Conservation (phyloP, 352 stramenopile species). For the Globisporangium recalcitrans region DNA sequence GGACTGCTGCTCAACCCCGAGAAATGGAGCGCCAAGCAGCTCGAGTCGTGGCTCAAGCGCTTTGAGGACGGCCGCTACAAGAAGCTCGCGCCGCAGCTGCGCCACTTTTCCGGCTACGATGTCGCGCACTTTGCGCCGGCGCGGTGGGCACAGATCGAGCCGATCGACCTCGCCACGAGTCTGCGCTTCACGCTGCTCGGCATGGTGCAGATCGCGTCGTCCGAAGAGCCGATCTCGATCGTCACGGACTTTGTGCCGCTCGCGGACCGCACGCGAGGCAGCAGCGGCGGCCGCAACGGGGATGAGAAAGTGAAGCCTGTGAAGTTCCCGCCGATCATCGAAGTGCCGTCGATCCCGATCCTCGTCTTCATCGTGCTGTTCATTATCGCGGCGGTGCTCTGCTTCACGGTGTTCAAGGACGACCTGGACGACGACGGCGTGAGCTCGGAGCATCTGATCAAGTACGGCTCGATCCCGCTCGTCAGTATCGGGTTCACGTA, state of each 20-base stretch:
- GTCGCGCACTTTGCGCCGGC: conserved; percentile 61
- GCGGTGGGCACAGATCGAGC: conserved; percentile 53
- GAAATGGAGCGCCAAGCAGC: conserved; percentile 73
- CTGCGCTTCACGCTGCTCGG: conserved; percentile 82
- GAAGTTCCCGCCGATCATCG: conserved; percentile 81
- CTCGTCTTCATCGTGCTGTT: conserved; percentile 45
- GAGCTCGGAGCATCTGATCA: conserved; percentile 58
- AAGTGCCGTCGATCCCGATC: conserved; percentile 60
- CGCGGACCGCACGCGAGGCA: conserved; percentile 16
- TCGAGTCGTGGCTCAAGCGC: conserved; percentile 66
- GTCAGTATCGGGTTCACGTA: conserved; percentile 92
- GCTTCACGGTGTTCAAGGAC: conserved; percentile 70
- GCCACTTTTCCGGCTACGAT: conserved; percentile 55
- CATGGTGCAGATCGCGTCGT: conserved; percentile 77
- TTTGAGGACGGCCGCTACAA: conserved; percentile 76
- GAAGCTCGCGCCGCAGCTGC: conserved; percentile 40
- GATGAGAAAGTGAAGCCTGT: conserved; percentile 35
- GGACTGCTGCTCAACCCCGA: conserved; percentile 70
- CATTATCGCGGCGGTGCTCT: conserved; percentile 48
- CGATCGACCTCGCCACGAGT: conserved; percentile 61
- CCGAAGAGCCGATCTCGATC: conserved; percentile 58
- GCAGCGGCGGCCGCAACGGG: conserved; percentile 14
- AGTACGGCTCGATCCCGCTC: conserved; percentile 79
- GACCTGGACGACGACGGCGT: conserved; percentile 49
- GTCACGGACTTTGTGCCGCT: conserved; percentile 77